Conservation (phyloP, 495 filamentous ascomycete species). For the Sporormia fimetaria region DNA sequence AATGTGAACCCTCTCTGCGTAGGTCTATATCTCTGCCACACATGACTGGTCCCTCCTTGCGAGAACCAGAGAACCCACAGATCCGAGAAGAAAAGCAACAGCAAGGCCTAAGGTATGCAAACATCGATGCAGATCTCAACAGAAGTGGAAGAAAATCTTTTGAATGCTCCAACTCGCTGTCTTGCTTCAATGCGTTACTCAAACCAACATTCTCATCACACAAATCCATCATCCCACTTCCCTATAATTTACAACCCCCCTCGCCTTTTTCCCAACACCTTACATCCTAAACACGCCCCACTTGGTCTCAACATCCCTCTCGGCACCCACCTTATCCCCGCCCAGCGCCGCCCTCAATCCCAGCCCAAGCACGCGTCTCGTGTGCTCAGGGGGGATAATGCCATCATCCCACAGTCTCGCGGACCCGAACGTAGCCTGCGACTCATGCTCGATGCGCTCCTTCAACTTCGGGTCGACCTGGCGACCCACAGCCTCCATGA, state of each 20-base stretch:
- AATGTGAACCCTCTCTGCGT: too few relatives aligned
- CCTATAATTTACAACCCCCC: background rate
- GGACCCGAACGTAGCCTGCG: conserved; percentile 73
- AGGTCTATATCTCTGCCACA: too few relatives aligned
- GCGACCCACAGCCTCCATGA: conserved; percentile 92
- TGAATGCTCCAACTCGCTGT: too few relatives aligned
- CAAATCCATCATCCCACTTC: too few relatives aligned
- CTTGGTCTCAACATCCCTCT: conserved; percentile 48
- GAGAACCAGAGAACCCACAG: too few relatives aligned
- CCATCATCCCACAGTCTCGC: conserved; percentile 96
- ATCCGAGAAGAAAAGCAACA: too few relatives aligned
- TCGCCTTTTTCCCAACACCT: background rate
- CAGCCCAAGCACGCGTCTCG: conserved; percentile 68
- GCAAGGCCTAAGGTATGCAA: too few relatives aligned
- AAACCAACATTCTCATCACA: too few relatives aligned
- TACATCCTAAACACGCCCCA: conserved; percentile 98
- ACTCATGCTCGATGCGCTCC: conserved; percentile 79
- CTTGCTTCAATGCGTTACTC: too few relatives aligned
- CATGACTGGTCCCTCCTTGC: too few relatives aligned
- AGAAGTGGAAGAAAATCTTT: too few relatives aligned
- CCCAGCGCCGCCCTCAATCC: conserved; percentile 68
- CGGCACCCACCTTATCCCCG: conserved; percentile 47
- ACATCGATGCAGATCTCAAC: too few relatives aligned
- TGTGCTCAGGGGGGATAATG: conserved; percentile 82
- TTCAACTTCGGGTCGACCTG: conserved; percentile 70